Base-by-base conservation (phyloP, 1,284 basidiomycete genomes). In the Somion occarium region DNA sequence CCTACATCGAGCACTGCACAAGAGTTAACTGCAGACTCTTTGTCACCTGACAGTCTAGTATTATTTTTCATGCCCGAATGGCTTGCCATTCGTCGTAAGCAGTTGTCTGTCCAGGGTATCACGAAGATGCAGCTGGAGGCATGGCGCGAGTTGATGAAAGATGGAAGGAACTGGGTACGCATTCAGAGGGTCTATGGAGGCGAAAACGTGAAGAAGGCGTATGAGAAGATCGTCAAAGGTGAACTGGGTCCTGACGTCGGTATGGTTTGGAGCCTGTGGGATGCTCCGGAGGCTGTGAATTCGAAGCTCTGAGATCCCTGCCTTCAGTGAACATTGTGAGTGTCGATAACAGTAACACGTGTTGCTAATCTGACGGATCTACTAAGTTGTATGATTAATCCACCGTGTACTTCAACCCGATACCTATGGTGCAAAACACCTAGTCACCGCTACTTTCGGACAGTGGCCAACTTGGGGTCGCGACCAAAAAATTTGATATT, bases 21-120 rank as follows among this genome's bases (percentile, higher is more conserved):
- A n/a, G 75, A 75, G 46, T 64, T 68, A 0, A 70, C 50, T n/a
- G 48, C 44, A 38, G 59, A 56, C 42, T 44, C 55, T 1, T 49
- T 55, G 42, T 30, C 42, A 52, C n/a, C 43, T 45, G 13, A 49
- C 20, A 43, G 43, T 19, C 54, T 75, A 5, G 79, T 84, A 55
- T 63, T 64, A 11, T 85, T 85, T 61, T 85, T 86, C 66, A 83
- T 79, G 78, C 73, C 74, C 1, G 80, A 83, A 61, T 85, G 83
- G 83, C 68, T 85, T 2, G 69, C 74, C 27, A 66, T 74, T 20
- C 78, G 82, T 4, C 71, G 68, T 55, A 65, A 67, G 38, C 71
- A 81, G 56, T 63, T 83, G 1, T 63, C 73, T 1, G 56, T 73
- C 0, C 42, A 56, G 19, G 69, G 79, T 51, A 82, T 85, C 46